Evolutionary conservation across 176 grass and related monocot genomes (phyloP).

Genomic region (Typha latifolia): DNA sequence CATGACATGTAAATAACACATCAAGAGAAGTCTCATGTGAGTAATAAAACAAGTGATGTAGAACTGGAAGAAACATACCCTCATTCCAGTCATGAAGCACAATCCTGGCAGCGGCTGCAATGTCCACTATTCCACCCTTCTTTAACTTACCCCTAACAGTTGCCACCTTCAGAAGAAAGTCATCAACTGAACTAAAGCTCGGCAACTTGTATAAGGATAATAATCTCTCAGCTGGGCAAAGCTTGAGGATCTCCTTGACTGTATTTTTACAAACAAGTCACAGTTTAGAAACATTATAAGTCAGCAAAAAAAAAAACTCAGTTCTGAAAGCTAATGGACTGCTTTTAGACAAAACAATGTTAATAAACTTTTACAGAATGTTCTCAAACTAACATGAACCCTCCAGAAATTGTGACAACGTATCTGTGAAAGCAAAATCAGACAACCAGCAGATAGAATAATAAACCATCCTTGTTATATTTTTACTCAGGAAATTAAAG

Average conservation of each 20-base stretch:
- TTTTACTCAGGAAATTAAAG: no score
- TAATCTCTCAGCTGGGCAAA: constrained; percentile 66
- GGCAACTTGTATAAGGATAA: constrained; percentile 80
- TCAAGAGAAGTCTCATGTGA: constrained; percentile 4
- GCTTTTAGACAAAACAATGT: no score
- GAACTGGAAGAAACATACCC: constrained; percentile 29
- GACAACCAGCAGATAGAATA: no score
- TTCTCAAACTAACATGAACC: no score
- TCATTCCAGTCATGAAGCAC: constrained; percentile 98
- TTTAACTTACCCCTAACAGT: constrained; percentile 70
- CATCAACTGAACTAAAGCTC: constrained; percentile 65
- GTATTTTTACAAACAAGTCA: constrained; percentile 8
- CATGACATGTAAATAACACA: constrained; percentile 2
- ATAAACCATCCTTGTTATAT: no score
- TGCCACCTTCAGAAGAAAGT: constrained; percentile 88
- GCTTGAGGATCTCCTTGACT: constrained; percentile 87
- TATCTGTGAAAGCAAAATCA: no score
- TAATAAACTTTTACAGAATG: no score
- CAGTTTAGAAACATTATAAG: not conserved
- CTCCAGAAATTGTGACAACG: no score
- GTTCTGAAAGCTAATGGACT: no score
- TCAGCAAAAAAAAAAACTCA: no score
- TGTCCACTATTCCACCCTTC: constrained; percentile 89
- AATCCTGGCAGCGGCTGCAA: constrained; percentile 83
- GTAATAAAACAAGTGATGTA: not conserved